phyloP scores from a whole-genome alignment of 2,329 filamentous ascomycete genomes.

The Fusarium sp. region DNA sequence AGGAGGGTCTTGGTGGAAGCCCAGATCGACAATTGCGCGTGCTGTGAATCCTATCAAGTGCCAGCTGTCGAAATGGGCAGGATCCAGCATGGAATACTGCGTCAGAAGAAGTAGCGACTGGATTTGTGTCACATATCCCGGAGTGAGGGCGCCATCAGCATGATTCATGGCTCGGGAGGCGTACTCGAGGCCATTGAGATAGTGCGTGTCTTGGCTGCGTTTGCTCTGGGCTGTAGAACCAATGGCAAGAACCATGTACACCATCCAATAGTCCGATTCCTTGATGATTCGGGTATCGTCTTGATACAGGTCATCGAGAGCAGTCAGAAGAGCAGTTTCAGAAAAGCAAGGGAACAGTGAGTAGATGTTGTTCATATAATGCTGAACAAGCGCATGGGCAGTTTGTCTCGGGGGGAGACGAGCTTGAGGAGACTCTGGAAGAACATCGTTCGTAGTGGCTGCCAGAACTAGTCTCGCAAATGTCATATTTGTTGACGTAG shows the following conservation, averaged over 20 bases:
- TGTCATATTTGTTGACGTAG: conserved; percentile 89
- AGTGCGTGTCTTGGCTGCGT: conserved; percentile 75
- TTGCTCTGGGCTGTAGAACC: conserved; percentile 82
- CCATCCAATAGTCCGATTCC: conserved; percentile 84
- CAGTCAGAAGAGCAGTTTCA: conserved; percentile 82
- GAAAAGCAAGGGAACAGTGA: conserved; percentile 86
- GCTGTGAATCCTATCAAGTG: conserved; percentile 92
- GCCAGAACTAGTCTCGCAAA: conserved; percentile 91
- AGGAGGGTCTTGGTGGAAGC: conserved; percentile 92
- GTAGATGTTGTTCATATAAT: conserved; percentile 88
- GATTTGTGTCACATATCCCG: conserved; percentile 87
- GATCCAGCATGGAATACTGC: conserved; percentile 91
- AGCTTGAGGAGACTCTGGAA: conserved; percentile 74
- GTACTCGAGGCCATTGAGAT: conserved; percentile 69
- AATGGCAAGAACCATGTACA: conserved; percentile 92
- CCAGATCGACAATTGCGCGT: conserved; percentile 88
- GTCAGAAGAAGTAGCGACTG: conserved; percentile 89
- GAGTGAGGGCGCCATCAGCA: conserved; percentile 86
- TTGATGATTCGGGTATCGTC: conserved; percentile 73
- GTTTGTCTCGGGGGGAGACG: conserved; percentile 80
- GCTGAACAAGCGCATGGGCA: conserved; percentile 79
- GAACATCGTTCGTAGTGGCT: conserved; percentile 80
- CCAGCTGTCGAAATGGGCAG: conserved; percentile 94
- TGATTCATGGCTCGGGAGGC: conserved; percentile 78
- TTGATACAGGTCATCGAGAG: conserved; percentile 86